Evolutionary conservation across 805 yeast species (phyloP), one percentile per base, ranked within the genome.

Genomic region (Danielia oregonensis): DNA sequence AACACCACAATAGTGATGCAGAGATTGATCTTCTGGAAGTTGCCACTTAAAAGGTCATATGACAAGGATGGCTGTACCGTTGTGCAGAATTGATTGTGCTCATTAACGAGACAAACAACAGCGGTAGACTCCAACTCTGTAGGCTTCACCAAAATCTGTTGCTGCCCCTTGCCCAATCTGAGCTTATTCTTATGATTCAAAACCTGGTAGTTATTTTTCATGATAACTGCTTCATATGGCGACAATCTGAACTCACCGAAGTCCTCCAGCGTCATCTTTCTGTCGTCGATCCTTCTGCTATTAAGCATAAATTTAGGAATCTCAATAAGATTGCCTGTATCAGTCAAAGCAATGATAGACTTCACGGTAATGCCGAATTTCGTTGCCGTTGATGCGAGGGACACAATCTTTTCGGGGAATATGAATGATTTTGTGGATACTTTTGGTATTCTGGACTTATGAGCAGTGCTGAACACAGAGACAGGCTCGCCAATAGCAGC

Each of bases 101-200:
- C 41, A 13, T 82, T 86, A 29, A 78, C 61, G 24, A 73, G 67
- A 41, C 93, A 79, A 0, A 85, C 74, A 13, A 86, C 68, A 2
- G 82, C 69, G 0, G 97, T 88, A 2, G 95, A 85, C 59, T 91
- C 97, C 33, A 88, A 64, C 25, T 75, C 70, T 0, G 97, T 84
- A 2, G 63, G 61, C 35, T 44, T 49, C n/a, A 57, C 46, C 34
- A 67, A 48, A 4, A 67, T 50, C 25, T 34, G 35, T 3, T 39
- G 40, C 12, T 38, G 40, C 2, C n/a, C 15, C 7, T 30, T 32
- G 17, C 33, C 36, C 4, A 46, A 36, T 10, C 42, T 37, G n/a
- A 67, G 48, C 39, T 55, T 54, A 37, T 56, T 54, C 39, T 63
- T 63, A 40, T 66, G 72, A 41, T 64, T 67, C 29, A 67, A 48